phyloP scores from a whole-genome alignment of 371 early-diverging fungal species.

The Circinella umbellata region DNA sequence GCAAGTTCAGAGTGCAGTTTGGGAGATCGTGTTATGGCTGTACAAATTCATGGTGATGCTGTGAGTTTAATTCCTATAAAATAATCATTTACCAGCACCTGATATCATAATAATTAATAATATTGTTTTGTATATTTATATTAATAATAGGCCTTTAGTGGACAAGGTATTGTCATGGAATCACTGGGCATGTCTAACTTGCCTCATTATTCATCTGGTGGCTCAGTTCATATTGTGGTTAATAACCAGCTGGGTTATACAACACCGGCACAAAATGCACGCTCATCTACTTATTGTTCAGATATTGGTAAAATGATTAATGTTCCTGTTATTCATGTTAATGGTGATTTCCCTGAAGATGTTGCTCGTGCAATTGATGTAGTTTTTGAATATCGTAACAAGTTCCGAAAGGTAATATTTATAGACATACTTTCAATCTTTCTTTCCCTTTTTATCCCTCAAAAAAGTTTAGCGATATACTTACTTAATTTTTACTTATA shows the following conservation, averaged over 20 bases:
- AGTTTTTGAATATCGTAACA: conserved; percentile 90
- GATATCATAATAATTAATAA: too few species aligned
- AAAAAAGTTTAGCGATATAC: too few species aligned
- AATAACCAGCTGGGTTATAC: conserved; percentile 98
- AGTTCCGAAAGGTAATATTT: conserved; percentile 83
- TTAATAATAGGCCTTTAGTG: conserved; percentile 65
- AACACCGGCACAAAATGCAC: conserved; percentile 89
- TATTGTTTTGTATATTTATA: not conserved
- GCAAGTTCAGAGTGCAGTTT: conserved; percentile 73
- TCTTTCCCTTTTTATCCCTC: too few species aligned
- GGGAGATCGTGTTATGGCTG: conserved; percentile 88
- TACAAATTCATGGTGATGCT: conserved; percentile 96
- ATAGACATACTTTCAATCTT: too few species aligned
- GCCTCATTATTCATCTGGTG: conserved; percentile 92
- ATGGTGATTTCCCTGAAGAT: conserved; percentile 94
- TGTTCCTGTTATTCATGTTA: conserved; percentile 95
- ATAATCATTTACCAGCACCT: not conserved
- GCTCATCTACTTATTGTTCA: conserved; percentile 89
- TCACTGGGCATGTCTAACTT: conserved; percentile 92
- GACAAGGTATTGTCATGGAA: conserved; percentile 95
- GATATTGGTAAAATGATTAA: conserved; percentile 96
- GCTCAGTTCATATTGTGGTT: conserved; percentile 94
- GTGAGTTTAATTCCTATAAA: conserved; percentile 29
- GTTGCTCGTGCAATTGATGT: conserved; percentile 85
- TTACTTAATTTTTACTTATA: conserved; percentile 1